Evolutionary conservation across 169 alveolate species (phyloP), one percentile per base, ranked within the genome.

Genomic region (Plasmodium malariae): DNA sequence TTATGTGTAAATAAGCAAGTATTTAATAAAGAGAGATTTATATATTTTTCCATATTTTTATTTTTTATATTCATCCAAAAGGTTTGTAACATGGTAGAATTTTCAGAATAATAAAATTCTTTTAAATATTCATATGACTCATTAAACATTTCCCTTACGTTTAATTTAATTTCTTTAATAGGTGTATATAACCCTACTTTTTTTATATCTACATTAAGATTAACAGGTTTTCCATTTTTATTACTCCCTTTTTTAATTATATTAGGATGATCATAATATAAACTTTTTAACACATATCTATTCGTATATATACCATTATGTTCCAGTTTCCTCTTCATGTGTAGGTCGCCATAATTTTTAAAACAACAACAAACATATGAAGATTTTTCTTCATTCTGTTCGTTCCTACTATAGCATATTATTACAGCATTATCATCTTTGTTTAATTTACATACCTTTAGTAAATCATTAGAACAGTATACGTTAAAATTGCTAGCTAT

Each of bases 1-100:
- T 80, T 80, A 14, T 59, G 9, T 7, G 54, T 62, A 49, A 80
- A 80, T 17, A 80, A 51, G 17, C 90, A 80, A 19, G 90, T 80
- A 28, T 80, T 80, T 65, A 80, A 67, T 55, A 80, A 68, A 59
- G 90, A 80, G 17, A 80, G 83, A 21, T 80, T 80, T 19, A 80
- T 80, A 71, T 80, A 80, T 59, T 55, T 80, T 57, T 80, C 90
- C 40, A 80, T 45, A 32, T 80, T 80, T 57, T 80, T 80, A 54
- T 71, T 80, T 51, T 80, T 80, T 24, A 80, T 30, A 30, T 80
- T 80, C 9, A 21, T 67, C 90, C 90, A 80, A 65, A 63, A 80
- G 6, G 78, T 32, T 48, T 80, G 68, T 43, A 80, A n/a, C 74
- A 80, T 65, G 51, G 34, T 36, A 30, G 17, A 57, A 80, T 67